phyloP scores from a whole-genome alignment of 176 grass and related monocot species.

The Secale cereale region DNA sequence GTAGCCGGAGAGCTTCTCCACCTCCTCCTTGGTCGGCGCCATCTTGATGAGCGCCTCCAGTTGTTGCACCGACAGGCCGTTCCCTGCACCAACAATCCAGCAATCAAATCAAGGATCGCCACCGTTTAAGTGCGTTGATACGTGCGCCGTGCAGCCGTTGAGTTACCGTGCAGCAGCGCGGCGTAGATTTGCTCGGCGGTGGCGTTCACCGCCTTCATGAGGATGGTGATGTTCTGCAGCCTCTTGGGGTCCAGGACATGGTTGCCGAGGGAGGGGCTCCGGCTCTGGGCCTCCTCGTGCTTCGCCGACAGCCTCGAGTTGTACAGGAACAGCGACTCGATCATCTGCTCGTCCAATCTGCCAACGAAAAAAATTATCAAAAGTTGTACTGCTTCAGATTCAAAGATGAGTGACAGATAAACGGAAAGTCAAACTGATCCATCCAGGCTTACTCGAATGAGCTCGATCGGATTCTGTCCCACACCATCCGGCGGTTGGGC shows the following conservation, averaged over 20 bases:
- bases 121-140: background rate
- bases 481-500: slow-evolving; percentile 86
- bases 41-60: slow-evolving; percentile 91
- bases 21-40: slow-evolving; percentile 84
- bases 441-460: slow-evolving; percentile 79
- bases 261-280: slow-evolving; percentile 72
- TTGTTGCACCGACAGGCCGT: slow-evolving; percentile 70
- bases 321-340: slow-evolving; percentile 93
- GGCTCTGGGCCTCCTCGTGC: slow-evolving; percentile 68
- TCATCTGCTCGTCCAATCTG: slow-evolving; percentile 92
- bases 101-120: background rate
- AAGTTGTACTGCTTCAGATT: background rate
- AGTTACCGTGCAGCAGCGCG: slow-evolving; percentile 56
- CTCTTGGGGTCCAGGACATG: slow-evolving; percentile 83
- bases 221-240: slow-evolving; percentile 91
- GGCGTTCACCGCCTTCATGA: slow-evolving; percentile 84
- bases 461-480: slow-evolving; percentile 90
- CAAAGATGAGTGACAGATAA: background rate
- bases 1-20: slow-evolving; percentile 60
- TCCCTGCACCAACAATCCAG: slow-evolving; percentile 36
- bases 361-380: background rate
- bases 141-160: background rate
- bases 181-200: slow-evolving; percentile 61
- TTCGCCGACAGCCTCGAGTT: slow-evolving; percentile 50
- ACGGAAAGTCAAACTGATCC: background rate